Evolutionary conservation across 176 grass and related monocot genomes (phyloP).

Genomic region (Oryza glaberrima): DNA sequence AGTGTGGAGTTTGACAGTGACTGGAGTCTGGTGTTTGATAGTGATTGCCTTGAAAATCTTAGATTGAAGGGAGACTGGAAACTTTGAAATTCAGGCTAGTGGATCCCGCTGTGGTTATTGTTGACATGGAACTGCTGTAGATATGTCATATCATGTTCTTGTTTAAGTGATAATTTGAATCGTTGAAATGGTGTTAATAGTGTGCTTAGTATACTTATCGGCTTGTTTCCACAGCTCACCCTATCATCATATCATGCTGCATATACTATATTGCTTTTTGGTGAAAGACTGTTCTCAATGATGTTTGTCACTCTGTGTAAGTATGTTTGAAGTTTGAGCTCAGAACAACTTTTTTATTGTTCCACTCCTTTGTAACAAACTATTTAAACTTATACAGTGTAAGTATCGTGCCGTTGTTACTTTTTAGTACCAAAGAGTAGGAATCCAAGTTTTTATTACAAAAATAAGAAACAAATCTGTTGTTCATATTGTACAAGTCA

Average conservation of each 20-base stretch:
- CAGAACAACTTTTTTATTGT: neutral
- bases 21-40: constrained; percentile 2
- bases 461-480: neutral
- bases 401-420: neutral
- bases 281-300: neutral
- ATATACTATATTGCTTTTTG: neutral
- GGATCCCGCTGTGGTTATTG: neutral
- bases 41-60: constrained; percentile 18
- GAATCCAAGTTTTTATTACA: neutral
- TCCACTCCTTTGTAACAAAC: neutral
- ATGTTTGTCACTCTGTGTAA: neutral
- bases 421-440: neutral
- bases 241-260: neutral
- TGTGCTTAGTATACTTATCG: neutral
- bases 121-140: neutral
- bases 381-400: neutral
- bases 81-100: neutral
- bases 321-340: neutral
- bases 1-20: constrained; percentile 18
- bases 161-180: constrained; percentile 3
- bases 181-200: constrained; percentile 2
- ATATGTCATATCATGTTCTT: neutral
- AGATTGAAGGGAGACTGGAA: neutral
- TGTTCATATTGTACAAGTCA: constrained; percentile 16
- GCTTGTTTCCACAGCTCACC: neutral